phyloP scores from a whole-genome alignment of 1,284 basidiomycete species.

The Trametes versicolor region DNA sequence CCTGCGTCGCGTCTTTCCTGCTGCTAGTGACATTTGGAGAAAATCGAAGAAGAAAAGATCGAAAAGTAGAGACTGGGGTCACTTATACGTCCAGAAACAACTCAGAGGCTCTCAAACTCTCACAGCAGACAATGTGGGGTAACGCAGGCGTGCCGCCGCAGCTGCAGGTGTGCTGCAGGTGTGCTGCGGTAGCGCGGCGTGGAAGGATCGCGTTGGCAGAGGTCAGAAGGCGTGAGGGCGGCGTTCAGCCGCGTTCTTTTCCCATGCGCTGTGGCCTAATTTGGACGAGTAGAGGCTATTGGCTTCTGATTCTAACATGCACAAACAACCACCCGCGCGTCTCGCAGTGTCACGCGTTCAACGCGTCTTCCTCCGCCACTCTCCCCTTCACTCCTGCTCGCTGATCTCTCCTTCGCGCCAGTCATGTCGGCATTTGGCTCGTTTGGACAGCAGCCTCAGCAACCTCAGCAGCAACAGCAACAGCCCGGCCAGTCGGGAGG shows the following conservation, averaged over 20 bases:
- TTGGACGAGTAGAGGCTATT: not conserved
- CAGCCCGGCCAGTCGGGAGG: constrained; percentile 20
- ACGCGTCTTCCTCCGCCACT: not conserved
- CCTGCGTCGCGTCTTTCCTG: constrained; percentile 3
- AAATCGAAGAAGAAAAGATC: not conserved
- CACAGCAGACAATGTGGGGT: not conserved
- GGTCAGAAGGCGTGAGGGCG: not conserved
- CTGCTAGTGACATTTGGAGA: not conserved
- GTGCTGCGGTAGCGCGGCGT: constrained; percentile 16
- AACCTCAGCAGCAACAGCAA: constrained; percentile 29
- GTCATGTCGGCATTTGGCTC: constrained; percentile 30
- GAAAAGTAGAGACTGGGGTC: not conserved
- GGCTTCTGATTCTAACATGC: constrained; percentile 13
- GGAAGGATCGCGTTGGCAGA: not conserved
- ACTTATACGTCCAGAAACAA: not conserved
- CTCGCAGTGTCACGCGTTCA: constrained; percentile 7
- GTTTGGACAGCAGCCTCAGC: constrained; percentile 24
- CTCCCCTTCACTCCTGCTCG: not conserved
- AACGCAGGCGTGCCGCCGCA: not conserved
- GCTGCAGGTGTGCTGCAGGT: constrained; percentile 8
- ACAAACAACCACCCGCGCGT: constrained; percentile 11
- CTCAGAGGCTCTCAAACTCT: constrained; percentile 2
- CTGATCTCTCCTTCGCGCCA: not conserved
- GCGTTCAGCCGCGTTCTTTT: not conserved
- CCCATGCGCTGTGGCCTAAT: too few relatives aligned